A percentile compares a stretch with the other conserved stretches of the same genome.
Evolutionary conservation across 208 protist species (phyloP).

Genomic region (Crithidia fasciculata): DNA sequence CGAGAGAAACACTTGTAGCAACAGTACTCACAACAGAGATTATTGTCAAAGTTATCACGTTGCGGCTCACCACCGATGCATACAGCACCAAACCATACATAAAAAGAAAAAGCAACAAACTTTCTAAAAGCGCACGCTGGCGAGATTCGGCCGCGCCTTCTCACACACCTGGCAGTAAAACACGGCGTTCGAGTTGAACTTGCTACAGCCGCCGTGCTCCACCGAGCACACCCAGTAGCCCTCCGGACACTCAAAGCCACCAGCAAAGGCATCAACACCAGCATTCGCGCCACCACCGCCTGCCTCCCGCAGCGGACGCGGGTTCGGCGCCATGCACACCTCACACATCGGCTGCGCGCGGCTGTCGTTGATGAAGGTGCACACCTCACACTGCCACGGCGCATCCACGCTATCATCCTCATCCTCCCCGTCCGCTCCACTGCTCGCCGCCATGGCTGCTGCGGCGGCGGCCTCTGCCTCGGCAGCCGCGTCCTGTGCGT

Average conservation of each 20-base stretch:
- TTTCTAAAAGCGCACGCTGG: constrained; percentile 67
- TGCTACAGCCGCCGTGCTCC: constrained; percentile 86
- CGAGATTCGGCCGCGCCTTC: constrained; percentile 74
- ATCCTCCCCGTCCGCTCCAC: constrained; percentile 15
- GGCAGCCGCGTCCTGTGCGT: constrained; percentile 7
- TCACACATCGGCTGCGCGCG: constrained; percentile 41
- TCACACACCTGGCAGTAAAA: constrained; percentile 90
- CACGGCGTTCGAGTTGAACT: constrained; percentile 79
- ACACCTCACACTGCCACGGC: constrained; percentile 60
- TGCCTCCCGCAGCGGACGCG: constrained; percentile 31
- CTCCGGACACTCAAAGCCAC: constrained; percentile 62
- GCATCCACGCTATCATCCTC: constrained; percentile 44
- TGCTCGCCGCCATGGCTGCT: background rate
- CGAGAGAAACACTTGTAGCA: background rate
- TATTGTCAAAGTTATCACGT: no score
- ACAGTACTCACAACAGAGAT: background rate
- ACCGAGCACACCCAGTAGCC: constrained; percentile 85
- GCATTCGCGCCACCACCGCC: constrained; percentile 3
- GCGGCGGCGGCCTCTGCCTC: background rate
- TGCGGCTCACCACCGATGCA: no score
- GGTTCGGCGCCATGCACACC: constrained; percentile 62
- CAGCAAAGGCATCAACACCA: constrained; percentile 11
- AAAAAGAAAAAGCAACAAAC: background rate
- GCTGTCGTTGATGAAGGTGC: constrained; percentile 70
- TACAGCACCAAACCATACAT: background rate